Base-by-base conservation (phyloP, 2,329 filamentous ascomycete species). In the Neopestalotiopsis rosae region DNA sequence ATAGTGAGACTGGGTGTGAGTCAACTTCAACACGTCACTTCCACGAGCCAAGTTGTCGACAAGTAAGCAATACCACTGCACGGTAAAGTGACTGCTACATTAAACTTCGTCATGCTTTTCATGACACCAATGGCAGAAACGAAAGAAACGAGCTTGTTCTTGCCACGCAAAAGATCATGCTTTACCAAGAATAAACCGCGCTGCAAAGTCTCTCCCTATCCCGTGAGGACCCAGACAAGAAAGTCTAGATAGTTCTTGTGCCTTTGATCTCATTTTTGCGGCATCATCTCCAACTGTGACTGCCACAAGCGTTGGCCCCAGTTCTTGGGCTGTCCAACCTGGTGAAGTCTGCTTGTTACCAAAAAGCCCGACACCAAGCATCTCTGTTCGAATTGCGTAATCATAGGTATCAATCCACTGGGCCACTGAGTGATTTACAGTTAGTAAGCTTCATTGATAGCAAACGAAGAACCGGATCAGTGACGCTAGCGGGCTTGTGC, bases 361-460 rank as follows among this genome's bases (percentile, higher is more conserved):
- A 69, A 70, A 70, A n/a, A 73, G 67, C n/a, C 72, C 72, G 4
- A 74, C 67, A 10, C 70, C 69, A 20, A 74, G 69, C 65, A 68
- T 69, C 49, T 74, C 72, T 12, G 69, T 70, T 4, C 72, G 69
- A 17, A 62, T 66, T 0, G 72, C 72, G 67, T 71, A 72, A 28
- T 74, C 72, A 58, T 71, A 74, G 24, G 69, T 70, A 67, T 74
- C 72, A 20, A 71, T 67, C 72, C 72, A 74, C 13, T 52, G 45
- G 45, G 45, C 45, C 45, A 72, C 71, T 4, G 70, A 69, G 4
- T 70, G n/a, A 12, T 73, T 68, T 28, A 71, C 69, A 14, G 17
- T 52, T n/a, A 52, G 45, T 9, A 38, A 38, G 34, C 34, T 38
- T 0, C 10, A 10, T 38, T 38, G 10, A 38, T 38, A 38, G 24